Base-by-base conservation (phyloP, 345 rosid species). In the Punica granatum region DNA sequence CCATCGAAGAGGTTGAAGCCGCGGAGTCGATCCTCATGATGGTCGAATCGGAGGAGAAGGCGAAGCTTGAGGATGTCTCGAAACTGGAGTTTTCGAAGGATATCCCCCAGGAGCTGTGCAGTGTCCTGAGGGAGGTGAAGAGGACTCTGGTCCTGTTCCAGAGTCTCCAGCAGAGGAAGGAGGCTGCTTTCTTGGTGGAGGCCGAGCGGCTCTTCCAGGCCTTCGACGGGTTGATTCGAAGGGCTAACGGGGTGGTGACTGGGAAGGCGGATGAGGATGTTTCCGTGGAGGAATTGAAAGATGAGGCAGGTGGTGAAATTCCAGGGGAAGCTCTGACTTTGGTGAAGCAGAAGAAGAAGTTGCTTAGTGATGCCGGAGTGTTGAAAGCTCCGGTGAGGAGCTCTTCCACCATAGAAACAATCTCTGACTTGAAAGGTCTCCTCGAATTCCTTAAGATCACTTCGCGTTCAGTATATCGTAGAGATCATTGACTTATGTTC, bases 1-100 rank as follows among this genome's bases (percentile, higher is more conserved):
- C 86, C 66, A 66, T 85, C 44, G 90, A 78, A 66, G 88, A 85
- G 46, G 80, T 85, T 7, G 86, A 78, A 69, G 92, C 92, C 19
- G 88, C 90, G n/a, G 63, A 66, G 64, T 75, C 85, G 44, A 84
- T 83, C 31, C 67, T 87, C 71, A 54, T 66, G 67, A 75, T 84
- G 15, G 78, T 70, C 42, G 72, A 82, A 43, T 41, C 16, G 12
- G 88, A 83, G 72, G 86, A 85, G 64, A 72, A 74, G 64, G 33
- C 54, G 7, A 80, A 70, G 72, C 80, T 87, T 11, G 84, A 81
- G 35, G 88, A 87, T 60, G 75, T 87, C 48, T 74, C 81, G 28
- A 76, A 43, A 44, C 68, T 69, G 64, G 75, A 65, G 21, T 33
- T 66, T 34, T 78, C 84, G 12, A 69, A 35, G 56, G 83, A 77